Evolutionary conservation across 1,284 basidiomycete genomes (phyloP).

Genomic region (Fomitiporia mediterranea): DNA sequence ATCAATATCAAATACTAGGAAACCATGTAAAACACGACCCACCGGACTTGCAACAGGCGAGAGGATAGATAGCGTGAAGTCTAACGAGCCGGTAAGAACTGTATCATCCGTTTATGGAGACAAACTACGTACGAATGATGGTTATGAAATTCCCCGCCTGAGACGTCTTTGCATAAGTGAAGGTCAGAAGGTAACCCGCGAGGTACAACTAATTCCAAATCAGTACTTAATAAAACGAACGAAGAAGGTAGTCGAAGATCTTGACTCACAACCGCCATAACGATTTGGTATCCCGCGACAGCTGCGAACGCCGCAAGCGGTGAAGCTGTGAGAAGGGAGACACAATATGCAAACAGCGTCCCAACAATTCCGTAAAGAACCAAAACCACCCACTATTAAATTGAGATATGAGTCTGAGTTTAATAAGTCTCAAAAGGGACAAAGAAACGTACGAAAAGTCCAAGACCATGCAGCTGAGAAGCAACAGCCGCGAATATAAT

Average conservation of each 20-base stretch:
- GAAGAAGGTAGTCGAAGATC: not conserved
- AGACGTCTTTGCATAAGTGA: constrained; percentile 65
- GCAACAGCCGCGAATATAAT: constrained; percentile 55
- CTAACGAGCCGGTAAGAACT: constrained; percentile 25
- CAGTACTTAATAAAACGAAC: not conserved
- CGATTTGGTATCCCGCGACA: constrained; percentile 69
- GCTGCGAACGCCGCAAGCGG: constrained; percentile 72
- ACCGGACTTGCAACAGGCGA: constrained; percentile 70
- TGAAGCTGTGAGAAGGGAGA: constrained; percentile 58
- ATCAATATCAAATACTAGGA: constrained; percentile 9
- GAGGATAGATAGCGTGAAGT: constrained; percentile 63
- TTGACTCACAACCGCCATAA: constrained; percentile 60
- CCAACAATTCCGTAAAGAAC: constrained; percentile 67
- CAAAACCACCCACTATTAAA: constrained; percentile 63
- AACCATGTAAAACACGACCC: constrained; percentile 28
- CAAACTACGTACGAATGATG: constrained; percentile 46
- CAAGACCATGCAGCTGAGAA: constrained; percentile 67
- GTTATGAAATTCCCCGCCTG: constrained; percentile 50
- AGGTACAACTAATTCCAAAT: constrained; percentile 46
- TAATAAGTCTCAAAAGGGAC: not conserved
- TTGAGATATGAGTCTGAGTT: not conserved
- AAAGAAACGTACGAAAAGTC: constrained; percentile 49
- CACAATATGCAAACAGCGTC: constrained; percentile 64
- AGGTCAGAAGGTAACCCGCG: constrained; percentile 59
- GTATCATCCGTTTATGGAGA: not conserved